These are phyloP conservation scores for Hawksworthiomyces lignivorus DNA, from an alignment of 2,329 filamentous ascomycete species.

Conservation along the genomic window DNA sequence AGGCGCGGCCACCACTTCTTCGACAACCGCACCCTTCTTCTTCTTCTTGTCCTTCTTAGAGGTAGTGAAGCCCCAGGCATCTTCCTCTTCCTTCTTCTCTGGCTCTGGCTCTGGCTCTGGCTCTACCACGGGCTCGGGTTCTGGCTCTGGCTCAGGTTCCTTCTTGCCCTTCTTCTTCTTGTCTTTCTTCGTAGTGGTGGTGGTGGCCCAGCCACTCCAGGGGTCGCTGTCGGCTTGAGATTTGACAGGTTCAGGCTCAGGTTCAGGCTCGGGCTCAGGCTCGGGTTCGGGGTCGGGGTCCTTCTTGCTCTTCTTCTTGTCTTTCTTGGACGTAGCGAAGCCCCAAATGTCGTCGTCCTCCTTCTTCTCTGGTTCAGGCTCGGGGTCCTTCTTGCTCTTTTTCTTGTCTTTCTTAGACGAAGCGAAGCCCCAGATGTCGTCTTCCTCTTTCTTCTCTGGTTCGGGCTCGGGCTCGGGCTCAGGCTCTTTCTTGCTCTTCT, in stretches of 20 bases:
- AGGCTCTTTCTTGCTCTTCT: background rate
- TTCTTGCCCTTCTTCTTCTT: too few species aligned
- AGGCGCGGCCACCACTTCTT: conserved; percentile 1
- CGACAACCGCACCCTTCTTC: background rate
- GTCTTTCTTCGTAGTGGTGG: too few species aligned
- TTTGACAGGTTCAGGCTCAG: conserved; percentile 6
- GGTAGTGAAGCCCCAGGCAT: conserved; percentile 9
- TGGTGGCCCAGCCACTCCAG: too few species aligned
- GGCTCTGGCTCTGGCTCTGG: conserved; percentile 20
- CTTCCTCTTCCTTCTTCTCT: conserved; percentile 15
- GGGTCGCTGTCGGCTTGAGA: too few species aligned
- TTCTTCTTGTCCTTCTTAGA: conserved; percentile 2
- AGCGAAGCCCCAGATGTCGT: conserved; percentile 9
- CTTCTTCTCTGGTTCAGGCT: conserved; percentile 5
- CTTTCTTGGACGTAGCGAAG: conserved; percentile 5
- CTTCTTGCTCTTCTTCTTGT: too few species aligned
- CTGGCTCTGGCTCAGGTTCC: conserved; percentile 20
- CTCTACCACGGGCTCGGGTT: conserved; percentile 14
- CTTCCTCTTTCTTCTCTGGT: conserved; percentile 9
- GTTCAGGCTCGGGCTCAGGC: conserved; percentile 10
- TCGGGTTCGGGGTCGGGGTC: conserved; percentile 11
- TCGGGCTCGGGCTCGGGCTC: conserved; percentile 7
- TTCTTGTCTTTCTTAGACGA: background rate
- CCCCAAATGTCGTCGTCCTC: conserved; percentile 3
- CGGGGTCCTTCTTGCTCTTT: conserved; percentile 16